These are phyloP conservation scores for Malassezia yamatoensis DNA, from an alignment of 1,284 basidiomycete species.

Conservation along the genomic window DNA sequence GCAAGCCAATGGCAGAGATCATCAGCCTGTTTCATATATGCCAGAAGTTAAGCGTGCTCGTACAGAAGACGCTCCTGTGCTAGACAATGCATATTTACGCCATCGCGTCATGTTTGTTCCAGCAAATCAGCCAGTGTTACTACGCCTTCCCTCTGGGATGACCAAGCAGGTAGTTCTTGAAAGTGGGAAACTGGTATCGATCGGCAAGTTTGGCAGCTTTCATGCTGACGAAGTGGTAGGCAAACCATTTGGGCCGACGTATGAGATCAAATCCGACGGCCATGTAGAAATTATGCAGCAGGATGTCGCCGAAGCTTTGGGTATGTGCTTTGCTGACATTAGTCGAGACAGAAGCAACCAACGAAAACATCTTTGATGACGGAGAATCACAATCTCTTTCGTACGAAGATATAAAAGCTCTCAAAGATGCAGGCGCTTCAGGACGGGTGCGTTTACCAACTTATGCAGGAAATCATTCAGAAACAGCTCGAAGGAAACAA, in stretches of 20 bases:
- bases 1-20: neutral
- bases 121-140: conserved; percentile 23
- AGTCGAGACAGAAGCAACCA: conserved; percentile 42
- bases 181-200: conserved; percentile 31
- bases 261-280: conserved; percentile 32
- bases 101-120: conserved; percentile 25
- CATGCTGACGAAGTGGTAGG: conserved; percentile 40
- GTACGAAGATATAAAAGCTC: conserved; percentile 42
- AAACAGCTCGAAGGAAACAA: conserved; percentile 30
- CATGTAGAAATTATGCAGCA: conserved; percentile 23
- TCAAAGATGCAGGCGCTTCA: conserved; percentile 39
- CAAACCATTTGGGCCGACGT: conserved; percentile 44
- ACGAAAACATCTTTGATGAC: conserved; percentile 47
- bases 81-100: conserved; percentile 21
- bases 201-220: conserved; percentile 48
- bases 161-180: conserved; percentile 34
- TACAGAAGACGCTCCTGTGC: neutral
- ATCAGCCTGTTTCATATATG: neutral
- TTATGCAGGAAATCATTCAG: conserved; percentile 34
- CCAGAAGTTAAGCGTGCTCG: neutral
- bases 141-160: conserved; percentile 36
- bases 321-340: conserved; percentile 16
- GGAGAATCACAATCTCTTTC: conserved; percentile 41
- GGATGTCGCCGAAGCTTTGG: conserved; percentile 25
- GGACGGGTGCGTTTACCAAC: conserved; percentile 21